Evolutionary conservation across 164 flowering plant species (phyloP).

Genomic region (Vitis rotundifolia): DNA sequence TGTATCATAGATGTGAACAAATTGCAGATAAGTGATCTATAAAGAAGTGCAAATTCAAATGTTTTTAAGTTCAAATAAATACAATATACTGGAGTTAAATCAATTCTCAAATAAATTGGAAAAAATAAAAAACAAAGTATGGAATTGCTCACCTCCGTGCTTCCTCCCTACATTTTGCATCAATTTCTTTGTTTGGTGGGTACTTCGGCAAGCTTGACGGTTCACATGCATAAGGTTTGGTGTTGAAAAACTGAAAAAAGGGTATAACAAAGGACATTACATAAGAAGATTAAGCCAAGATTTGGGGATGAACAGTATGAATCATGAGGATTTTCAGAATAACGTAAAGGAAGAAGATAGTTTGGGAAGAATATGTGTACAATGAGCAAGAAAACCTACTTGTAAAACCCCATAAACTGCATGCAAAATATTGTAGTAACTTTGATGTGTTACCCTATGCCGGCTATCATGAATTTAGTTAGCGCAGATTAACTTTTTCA

Average conservation of each 20-base stretch:
- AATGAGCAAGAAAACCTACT: too few relatives aligned
- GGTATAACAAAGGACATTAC: background rate
- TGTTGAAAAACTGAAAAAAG: constrained; percentile 65
- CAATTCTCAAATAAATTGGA: background rate
- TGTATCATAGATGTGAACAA: too few relatives aligned
- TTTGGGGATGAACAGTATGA: background rate
- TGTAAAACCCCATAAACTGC: too few relatives aligned
- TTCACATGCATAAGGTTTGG: constrained; percentile 82
- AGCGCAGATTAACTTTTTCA: background rate
- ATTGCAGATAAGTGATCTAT: too few relatives aligned
- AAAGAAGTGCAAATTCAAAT: too few relatives aligned
- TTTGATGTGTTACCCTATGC: too few relatives aligned
- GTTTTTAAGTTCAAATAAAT: too few relatives aligned
- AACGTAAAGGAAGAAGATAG: background rate
- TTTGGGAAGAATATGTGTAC: too few relatives aligned
- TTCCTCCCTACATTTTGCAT: constrained; percentile 79
- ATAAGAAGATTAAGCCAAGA: background rate
- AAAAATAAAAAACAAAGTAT: background rate
- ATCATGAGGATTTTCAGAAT: too few relatives aligned
- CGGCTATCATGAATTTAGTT: background rate
- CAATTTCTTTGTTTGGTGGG: constrained; percentile 89
- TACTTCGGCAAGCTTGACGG: constrained; percentile 88
- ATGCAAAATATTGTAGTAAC: too few relatives aligned
- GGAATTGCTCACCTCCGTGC: constrained; percentile 36
- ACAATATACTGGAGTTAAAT: too few relatives aligned